phyloP scores from a whole-genome alignment of 1,139 yeast genomes.

The Suhomyces bribrorum region DNA sequence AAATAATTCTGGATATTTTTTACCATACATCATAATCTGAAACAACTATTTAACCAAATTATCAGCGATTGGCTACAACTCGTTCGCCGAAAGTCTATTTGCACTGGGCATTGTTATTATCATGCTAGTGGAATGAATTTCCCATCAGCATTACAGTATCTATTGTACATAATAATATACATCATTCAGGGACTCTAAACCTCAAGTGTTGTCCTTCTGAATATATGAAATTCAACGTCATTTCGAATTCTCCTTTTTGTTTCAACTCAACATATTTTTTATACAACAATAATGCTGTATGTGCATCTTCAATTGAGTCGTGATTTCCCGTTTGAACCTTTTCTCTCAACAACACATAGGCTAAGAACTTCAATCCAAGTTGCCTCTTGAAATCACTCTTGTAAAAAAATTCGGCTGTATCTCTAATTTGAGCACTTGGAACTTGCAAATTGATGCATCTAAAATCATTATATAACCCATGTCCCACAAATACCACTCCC shows the following conservation, averaged over 20 bases:
- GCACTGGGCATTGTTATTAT: no score
- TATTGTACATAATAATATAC: slow-evolving; percentile 9
- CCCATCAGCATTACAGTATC: no score
- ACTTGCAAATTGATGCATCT: slow-evolving; percentile 89
- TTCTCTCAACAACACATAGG: slow-evolving; percentile 72
- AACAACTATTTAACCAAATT: no score
- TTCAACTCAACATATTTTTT: slow-evolving; percentile 66
- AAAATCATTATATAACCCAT: slow-evolving; percentile 89
- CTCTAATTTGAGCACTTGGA: slow-evolving; percentile 81
- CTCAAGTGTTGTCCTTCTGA: slow-evolving; percentile 64
- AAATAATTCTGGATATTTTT: no score
- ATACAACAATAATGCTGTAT: slow-evolving; percentile 78
- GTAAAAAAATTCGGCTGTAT: slow-evolving; percentile 80
- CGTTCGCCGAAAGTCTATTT: no score
- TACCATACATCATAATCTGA: no score
- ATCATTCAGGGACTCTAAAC: slow-evolving; percentile 41
- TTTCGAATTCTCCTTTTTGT: slow-evolving; percentile 59
- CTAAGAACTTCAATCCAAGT: slow-evolving; percentile 83
- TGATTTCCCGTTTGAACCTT: slow-evolving; percentile 91
- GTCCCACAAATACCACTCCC: slow-evolving; percentile 94
- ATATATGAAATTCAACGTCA: slow-evolving; percentile 64
- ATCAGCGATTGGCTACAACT: no score
- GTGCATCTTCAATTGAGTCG: slow-evolving; percentile 96
- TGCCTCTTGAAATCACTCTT: slow-evolving; percentile 70
- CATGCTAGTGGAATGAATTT: background rate